phyloP scores from a whole-genome alignment of 352 stramenopile species.

The Globisporangium alternatum region DNA sequence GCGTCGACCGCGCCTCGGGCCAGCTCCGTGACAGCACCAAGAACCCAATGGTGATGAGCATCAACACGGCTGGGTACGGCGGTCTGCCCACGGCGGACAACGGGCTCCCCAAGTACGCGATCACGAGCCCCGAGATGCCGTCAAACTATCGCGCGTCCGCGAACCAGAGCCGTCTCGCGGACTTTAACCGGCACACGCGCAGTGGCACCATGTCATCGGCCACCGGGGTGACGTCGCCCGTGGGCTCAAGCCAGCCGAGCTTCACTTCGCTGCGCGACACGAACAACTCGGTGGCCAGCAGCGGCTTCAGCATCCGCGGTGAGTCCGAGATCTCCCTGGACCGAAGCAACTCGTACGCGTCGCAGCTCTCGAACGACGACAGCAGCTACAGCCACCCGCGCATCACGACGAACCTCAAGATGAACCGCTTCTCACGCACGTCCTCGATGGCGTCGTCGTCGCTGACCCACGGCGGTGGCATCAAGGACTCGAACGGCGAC shows the following conservation, averaged over 20 bases:
- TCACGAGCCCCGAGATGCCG: slow-evolving; percentile 23
- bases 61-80: slow-evolving; percentile 11
- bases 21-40: slow-evolving; percentile 20
- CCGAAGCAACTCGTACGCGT: slow-evolving; percentile 10
- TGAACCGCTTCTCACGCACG: slow-evolving; percentile 13
- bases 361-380: slow-evolving; percentile 14
- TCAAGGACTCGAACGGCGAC: neutral
- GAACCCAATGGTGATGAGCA: slow-evolving; percentile 10
- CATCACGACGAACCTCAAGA: slow-evolving; percentile 13
- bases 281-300: slow-evolving; percentile 1
- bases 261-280: slow-evolving; percentile 4
- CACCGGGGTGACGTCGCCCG: slow-evolving; percentile 1
- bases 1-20: slow-evolving; percentile 1
- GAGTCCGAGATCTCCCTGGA: slow-evolving; percentile 10
- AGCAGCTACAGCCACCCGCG: slow-evolving; percentile 5
- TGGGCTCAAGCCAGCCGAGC: neutral
- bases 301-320: slow-evolving; percentile 1
- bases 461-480: neutral
- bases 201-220: slow-evolving; percentile 1
- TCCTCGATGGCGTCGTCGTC: slow-evolving; percentile 6
- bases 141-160: slow-evolving; percentile 13
- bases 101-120: slow-evolving; percentile 17
- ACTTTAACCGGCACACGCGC: slow-evolving; percentile 12
- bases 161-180: slow-evolving; percentile 14
- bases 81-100: slow-evolving; percentile 8